Conservation (phyloP, 805 yeast species). For the Candida ovalis region DNA sequence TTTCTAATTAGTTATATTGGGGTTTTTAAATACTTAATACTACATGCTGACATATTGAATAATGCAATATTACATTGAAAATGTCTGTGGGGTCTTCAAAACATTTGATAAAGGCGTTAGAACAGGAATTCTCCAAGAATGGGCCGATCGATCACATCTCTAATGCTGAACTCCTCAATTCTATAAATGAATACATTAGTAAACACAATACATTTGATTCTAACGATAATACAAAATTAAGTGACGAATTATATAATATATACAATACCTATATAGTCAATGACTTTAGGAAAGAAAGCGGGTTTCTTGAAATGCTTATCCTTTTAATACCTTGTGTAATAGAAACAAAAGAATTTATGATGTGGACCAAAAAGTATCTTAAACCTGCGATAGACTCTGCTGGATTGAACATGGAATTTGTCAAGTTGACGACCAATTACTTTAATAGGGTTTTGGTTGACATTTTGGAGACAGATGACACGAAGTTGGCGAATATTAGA, state of each 20-base stretch:
- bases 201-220: conserved; percentile 35
- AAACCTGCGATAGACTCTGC: conserved; percentile 57
- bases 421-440: conserved; percentile 4
- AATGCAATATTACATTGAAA: no score
- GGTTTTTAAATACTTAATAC: no score
- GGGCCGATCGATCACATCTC: not conserved
- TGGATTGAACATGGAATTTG: conserved; percentile 40
- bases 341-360: conserved; percentile 30
- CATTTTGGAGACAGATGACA: conserved; percentile 5
- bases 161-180: not conserved
- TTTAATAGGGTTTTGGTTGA: conserved; percentile 7
- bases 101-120: conserved; percentile 9
- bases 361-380: conserved; percentile 49
- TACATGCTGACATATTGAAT: no score
- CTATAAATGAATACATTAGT: conserved; percentile 13
- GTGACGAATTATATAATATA: conserved; percentile 34
- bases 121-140: conserved; percentile 7
- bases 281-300: conserved; percentile 32
- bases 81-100: conserved; percentile 14
- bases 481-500: conserved; percentile 4
- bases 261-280: conserved; percentile 32
- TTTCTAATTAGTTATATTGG: no score
- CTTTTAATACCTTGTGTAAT: conserved; percentile 32
- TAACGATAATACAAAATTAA: conserved; percentile 29
- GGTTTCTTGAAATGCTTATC: conserved; percentile 38